phyloP scores from a whole-genome alignment of 163 green algal species.

The Chloromonas sp. region DNA sequence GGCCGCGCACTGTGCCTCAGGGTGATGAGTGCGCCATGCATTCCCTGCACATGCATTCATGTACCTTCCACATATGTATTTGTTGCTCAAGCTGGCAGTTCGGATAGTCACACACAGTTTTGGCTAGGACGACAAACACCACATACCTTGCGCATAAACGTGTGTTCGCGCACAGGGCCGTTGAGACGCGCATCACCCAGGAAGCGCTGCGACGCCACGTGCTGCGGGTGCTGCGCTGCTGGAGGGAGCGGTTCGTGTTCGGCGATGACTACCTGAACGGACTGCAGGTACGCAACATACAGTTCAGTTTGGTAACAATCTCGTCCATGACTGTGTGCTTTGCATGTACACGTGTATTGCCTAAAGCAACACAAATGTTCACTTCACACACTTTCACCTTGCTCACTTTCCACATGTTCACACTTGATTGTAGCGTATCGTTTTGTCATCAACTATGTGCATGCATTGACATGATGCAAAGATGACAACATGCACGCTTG shows the following conservation, averaged over 20 bases:
- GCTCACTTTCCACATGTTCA: background rate
- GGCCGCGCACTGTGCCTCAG: too few relatives aligned
- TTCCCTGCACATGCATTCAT: too few relatives aligned
- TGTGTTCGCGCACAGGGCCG: background rate
- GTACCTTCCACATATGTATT: too few relatives aligned
- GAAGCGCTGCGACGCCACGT: slow-evolving; percentile 46
- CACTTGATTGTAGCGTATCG: background rate
- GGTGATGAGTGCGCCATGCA: too few relatives aligned
- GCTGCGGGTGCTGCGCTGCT: slow-evolving; percentile 80
- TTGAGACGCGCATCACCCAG: slow-evolving; percentile 44
- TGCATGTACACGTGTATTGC: background rate
- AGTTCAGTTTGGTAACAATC: background rate
- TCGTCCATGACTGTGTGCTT: background rate
- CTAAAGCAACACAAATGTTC: background rate
- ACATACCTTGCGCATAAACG: too few relatives aligned
- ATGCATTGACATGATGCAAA: background rate
- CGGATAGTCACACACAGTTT: too few relatives aligned
- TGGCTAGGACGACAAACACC: too few relatives aligned
- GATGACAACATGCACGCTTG: too few relatives aligned
- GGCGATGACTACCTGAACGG: slow-evolving; percentile 84
- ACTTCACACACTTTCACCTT: background rate
- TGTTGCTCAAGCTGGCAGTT: too few relatives aligned
- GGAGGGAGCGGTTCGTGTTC: slow-evolving; percentile 90
- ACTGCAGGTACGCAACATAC: slow-evolving; percentile 55
- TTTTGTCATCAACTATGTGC: background rate